These are phyloP conservation scores for Corylus avellana DNA, from an alignment of 306 rosid species.

Conservation along the genomic window DNA sequence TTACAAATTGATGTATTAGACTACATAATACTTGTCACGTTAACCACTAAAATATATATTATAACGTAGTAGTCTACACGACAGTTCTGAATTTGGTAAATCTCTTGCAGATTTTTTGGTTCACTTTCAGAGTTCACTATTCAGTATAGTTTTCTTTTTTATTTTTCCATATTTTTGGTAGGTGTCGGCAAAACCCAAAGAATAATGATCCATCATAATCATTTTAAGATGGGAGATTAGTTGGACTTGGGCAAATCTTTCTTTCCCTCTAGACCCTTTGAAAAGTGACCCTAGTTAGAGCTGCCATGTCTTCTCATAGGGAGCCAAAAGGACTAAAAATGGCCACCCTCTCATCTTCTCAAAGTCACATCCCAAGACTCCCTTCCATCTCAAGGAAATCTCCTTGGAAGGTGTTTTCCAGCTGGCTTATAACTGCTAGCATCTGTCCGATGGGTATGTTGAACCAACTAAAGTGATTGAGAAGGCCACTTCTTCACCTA, in stretches of 20 bases:
- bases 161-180: not conserved
- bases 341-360: conserved; percentile 10
- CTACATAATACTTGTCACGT: too few species aligned
- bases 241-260: not conserved
- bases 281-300: conserved; percentile 6
- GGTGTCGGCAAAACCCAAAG: not conserved
- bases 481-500: not conserved
- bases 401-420: not conserved
- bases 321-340: not conserved
- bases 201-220: not conserved
- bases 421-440: not conserved
- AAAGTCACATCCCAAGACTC: not conserved
- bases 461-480: not conserved
- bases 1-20: too few species aligned
- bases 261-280: not conserved
- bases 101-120: too few species aligned
- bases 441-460: not conserved
- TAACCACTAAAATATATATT: too few species aligned
- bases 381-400: not conserved
- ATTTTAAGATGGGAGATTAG: not conserved
- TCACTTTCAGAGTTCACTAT: too few species aligned
- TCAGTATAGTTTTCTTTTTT: not conserved
- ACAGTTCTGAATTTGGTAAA: too few species aligned
- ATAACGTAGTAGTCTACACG: too few species aligned
- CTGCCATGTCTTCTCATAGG: conserved; percentile 1